Evolutionary conservation across 1,284 basidiomycete species (phyloP).

Genomic region (Moniliophthora roreri): DNA sequence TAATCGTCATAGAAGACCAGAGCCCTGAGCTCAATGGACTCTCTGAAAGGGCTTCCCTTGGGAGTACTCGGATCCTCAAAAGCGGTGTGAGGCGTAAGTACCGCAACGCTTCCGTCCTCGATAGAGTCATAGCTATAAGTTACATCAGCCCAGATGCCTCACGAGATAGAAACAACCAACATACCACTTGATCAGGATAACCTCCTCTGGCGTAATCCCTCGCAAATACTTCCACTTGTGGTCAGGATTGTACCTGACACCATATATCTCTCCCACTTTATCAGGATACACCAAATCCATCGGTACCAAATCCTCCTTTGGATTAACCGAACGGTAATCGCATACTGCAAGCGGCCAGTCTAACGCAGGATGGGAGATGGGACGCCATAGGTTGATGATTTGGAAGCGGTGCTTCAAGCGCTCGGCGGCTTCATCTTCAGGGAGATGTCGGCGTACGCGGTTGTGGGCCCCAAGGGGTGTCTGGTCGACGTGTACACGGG

Average conservation of each 20-base stretch:
- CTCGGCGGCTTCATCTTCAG: neutral
- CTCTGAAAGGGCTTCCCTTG: neutral
- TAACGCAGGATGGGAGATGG: neutral
- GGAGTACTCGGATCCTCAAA: neutral
- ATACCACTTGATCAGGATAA: conserved; percentile 1
- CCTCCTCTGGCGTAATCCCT: neutral
- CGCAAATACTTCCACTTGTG: neutral
- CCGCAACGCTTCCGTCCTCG: neutral
- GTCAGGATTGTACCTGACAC: neutral
- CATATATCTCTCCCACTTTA: neutral
- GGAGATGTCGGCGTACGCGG: neutral
- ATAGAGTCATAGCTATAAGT: neutral
- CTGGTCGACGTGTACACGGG: conserved; percentile 2
- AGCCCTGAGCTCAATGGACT: neutral
- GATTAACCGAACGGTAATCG: neutral
- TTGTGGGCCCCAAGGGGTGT: neutral
- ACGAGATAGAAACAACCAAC: neutral
- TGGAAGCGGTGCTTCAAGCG: neutral
- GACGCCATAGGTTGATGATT: conserved; percentile 2
- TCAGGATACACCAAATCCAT: neutral
- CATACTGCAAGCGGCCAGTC: conserved; percentile 1
- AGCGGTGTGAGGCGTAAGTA: neutral
- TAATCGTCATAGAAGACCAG: neutral
- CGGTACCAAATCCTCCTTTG: neutral
- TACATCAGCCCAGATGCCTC: neutral